Evolutionary conservation across 163 green algal species (phyloP).

Genomic region (Botryococcus braunii): DNA sequence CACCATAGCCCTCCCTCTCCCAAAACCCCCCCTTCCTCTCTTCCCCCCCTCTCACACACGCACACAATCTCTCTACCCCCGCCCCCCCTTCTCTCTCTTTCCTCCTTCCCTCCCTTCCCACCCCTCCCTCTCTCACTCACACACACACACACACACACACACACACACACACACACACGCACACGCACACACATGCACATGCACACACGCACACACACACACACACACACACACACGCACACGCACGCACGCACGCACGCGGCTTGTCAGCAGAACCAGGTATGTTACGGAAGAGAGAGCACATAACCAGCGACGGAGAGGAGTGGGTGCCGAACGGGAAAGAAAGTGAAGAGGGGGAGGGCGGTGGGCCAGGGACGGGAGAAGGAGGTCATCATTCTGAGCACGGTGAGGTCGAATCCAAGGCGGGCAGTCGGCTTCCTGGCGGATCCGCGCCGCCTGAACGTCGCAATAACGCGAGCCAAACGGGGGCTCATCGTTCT

Average conservation of each 20-base stretch:
- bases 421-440: conserved; percentile 65
- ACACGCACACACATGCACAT: too few species aligned
- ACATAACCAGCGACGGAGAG: background rate
- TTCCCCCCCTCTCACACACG: too few species aligned
- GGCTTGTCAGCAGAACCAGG: background rate
- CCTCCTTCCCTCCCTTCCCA: too few species aligned
- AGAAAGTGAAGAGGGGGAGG: too few species aligned
- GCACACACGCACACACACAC: too few species aligned
- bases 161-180: too few species aligned
- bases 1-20: too few species aligned
- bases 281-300: background rate
- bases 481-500: conserved; percentile 64
- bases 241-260: background rate
- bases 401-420: conserved; percentile 65
- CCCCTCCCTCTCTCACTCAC: too few species aligned
- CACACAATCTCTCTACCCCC: too few species aligned
- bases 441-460: conserved; percentile 67
- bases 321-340: conserved; percentile 65
- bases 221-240: background rate
- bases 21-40: too few species aligned
- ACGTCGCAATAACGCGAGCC: conserved; percentile 81
- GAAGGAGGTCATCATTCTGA: conserved; percentile 80
- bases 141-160: too few species aligned
- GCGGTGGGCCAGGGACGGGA: conserved; percentile 76
- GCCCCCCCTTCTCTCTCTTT: too few species aligned